Evolutionary conservation across 306 rosid genomes (phyloP), one percentile per base, ranked within the genome.

Genomic region (Senna siamea): DNA sequence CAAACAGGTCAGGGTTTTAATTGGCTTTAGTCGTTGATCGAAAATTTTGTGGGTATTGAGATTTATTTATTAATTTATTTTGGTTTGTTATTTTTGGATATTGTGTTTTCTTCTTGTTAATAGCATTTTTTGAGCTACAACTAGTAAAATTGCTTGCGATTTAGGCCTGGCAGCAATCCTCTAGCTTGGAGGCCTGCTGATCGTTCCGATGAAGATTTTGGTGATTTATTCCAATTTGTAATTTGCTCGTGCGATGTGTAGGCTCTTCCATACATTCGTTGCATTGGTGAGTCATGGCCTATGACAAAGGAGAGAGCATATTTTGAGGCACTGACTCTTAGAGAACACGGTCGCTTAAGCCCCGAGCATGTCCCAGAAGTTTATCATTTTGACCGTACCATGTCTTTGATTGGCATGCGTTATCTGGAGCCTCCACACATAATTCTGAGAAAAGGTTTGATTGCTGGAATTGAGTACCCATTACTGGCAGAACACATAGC

Each of bases 231-330:
- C 10, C 43, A 59, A 15, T 38, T 7, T 72, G 61, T 41, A 28
- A 73, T 34, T 43, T 75, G 46, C 26, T 53, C 22, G 7, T 47
- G 30, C 47, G 40, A 26, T 44, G 40, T 26, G 7, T 50, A 91
- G 98, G 98, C 98, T 70, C 80, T 91, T 14, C 97, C 97, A 3
- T 94, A 94, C 62, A 5, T 94, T 26, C 98, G 97, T 51, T 85
- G 83, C 82, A 85, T 91, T 6, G 98, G 98, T 20, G 98, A 94
- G 71, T 89, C 97, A 60, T 94, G 98, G 98, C 96, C 96, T 2
- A 88, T 94, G 93, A 88, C 97, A 0, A 94, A 81, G 85, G 98
- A 94, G 70, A 83, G 97, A 77, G 96, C 97, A 1, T 91, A 94
- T 69, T 94, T 91, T 83, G 98, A 91, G 87, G 69, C 92, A 2